A percentile compares a stretch with the other conserved stretches of the same genome.
phyloP scores from a whole-genome alignment of 192 early-diverging fungal genomes.

The Tieghemiomyces parasiticus region DNA sequence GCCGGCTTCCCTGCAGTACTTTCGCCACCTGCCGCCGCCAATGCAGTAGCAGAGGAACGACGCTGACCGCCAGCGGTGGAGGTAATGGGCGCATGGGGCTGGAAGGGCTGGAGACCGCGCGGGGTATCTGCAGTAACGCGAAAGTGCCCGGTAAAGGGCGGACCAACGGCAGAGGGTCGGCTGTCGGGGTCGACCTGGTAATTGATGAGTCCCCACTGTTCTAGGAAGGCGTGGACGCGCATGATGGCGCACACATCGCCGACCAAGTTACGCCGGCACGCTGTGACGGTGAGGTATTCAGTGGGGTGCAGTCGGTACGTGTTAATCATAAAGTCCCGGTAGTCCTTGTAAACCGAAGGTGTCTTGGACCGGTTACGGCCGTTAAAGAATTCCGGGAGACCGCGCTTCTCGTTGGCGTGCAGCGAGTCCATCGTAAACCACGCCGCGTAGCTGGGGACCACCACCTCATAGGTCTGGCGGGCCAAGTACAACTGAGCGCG shows the following conservation, averaged over 20 bases:
- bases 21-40: neutral
- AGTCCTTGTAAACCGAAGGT: slow-evolving; percentile 81
- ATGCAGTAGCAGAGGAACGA: too few relatives aligned
- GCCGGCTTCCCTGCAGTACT: slow-evolving; percentile 4
- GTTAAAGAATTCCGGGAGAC: slow-evolving; percentile 95
- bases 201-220: slow-evolving; percentile 99
- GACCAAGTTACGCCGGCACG: slow-evolving; percentile 87
- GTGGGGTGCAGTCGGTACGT: slow-evolving; percentile 87
- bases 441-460: slow-evolving; percentile 76
- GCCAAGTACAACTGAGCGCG: slow-evolving; percentile 50
- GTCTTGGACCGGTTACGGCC: slow-evolving; percentile 86
- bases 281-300: slow-evolving; percentile 97
- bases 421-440: slow-evolving; percentile 80
- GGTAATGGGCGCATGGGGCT: slow-evolving; percentile 27
- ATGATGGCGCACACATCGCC: slow-evolving; percentile 99
- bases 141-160: slow-evolving; percentile 96
- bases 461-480: slow-evolving; percentile 53
- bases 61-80: slow-evolving; percentile 17
- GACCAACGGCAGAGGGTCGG: slow-evolving; percentile 77
- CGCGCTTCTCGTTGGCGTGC: slow-evolving; percentile 75
- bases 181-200: slow-evolving; percentile 93
- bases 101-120: slow-evolving; percentile 79
- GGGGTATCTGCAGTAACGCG: slow-evolving; percentile 92
- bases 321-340: slow-evolving; percentile 98
- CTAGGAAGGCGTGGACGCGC: slow-evolving; percentile 93